phyloP scores from a whole-genome alignment of 257 asterid species.

The Knoxia roxburghii region DNA sequence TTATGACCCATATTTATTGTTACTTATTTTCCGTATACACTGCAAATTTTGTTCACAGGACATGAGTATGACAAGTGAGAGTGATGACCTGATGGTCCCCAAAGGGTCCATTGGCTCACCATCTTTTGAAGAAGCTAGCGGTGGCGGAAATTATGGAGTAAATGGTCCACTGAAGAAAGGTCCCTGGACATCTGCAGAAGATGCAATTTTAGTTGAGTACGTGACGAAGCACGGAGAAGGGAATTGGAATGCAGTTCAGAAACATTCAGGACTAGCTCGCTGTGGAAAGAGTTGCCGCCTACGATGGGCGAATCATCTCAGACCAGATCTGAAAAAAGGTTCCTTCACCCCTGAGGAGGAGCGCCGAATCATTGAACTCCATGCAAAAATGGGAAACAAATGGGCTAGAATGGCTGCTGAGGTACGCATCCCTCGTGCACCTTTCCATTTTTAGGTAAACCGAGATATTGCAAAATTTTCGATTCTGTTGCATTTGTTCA shows the following conservation, averaged over 20 bases:
- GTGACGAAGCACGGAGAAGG: conserved; percentile 73
- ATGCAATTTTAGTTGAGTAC: conserved; percentile 54
- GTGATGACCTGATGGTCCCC: conserved; percentile 40
- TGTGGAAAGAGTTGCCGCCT: conserved; percentile 89
- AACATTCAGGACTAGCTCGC: conserved; percentile 75
- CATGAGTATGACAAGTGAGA: conserved; percentile 46
- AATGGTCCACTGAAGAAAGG: conserved; percentile 59
- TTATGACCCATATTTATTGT: background rate
- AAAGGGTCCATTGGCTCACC: conserved; percentile 36
- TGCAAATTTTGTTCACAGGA: conserved; percentile 15
- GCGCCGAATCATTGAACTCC: conserved; percentile 55
- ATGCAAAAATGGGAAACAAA: conserved; percentile 74
- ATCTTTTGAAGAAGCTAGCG: conserved; percentile 38
- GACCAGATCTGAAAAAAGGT: conserved; percentile 72
- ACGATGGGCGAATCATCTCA: conserved; percentile 84
- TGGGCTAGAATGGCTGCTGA: conserved; percentile 93
- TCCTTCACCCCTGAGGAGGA: conserved; percentile 71
- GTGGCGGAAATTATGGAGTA: conserved; percentile 41
- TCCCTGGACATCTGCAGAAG: conserved; percentile 88
- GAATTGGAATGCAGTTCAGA: conserved; percentile 78
- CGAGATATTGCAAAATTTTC: background rate
- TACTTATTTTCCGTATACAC: background rate
- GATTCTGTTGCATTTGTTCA: background rate
- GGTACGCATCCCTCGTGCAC: conserved; percentile 32
- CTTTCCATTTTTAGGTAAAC: background rate